phyloP scores from a whole-genome alignment of 2,329 filamentous ascomycete genomes.

The Phoma sp. region DNA sequence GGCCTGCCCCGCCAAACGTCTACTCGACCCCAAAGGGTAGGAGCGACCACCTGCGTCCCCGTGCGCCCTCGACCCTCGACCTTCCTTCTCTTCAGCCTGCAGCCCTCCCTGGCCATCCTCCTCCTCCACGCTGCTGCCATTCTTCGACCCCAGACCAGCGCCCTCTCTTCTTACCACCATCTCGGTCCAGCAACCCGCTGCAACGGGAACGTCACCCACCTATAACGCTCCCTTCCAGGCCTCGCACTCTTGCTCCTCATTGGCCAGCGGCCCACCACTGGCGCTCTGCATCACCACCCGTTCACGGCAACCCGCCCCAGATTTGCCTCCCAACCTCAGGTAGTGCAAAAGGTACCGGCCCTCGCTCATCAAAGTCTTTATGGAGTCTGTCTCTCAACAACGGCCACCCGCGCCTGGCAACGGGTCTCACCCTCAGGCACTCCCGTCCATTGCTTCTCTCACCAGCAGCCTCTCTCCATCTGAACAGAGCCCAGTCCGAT shows the following conservation, averaged over 20 bases:
- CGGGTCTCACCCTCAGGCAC: conserved; percentile 45
- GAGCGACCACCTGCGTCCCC: conserved; percentile 21
- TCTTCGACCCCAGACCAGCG: conserved; percentile 15
- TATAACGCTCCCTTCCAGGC: conserved; percentile 16
- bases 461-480: conserved; percentile 43
- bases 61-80: conserved; percentile 22
- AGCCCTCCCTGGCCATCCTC: conserved; percentile 14
- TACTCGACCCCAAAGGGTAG: conserved; percentile 33
- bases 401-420: conserved; percentile 29
- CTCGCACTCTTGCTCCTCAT: conserved; percentile 25
- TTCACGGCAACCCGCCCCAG: conserved; percentile 18
- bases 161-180: conserved; percentile 16
- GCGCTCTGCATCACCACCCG: conserved; percentile 36
- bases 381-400: conserved; percentile 43
- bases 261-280: conserved; percentile 28
- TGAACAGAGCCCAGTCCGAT: conserved; percentile 44
- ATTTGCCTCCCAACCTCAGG: conserved; percentile 14
- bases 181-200: conserved; percentile 13
- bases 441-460: conserved; percentile 49
- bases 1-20: conserved; percentile 33
- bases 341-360: conserved; percentile 15
- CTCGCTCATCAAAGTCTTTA: conserved; percentile 22
- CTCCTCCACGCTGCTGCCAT: conserved; percentile 28
- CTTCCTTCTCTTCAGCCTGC: conserved; percentile 16
- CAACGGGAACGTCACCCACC: conserved; percentile 14